These are phyloP conservation scores for Lichtheimia ramosa DNA, from an alignment of 371 early-diverging fungal genomes.

Conservation along the genomic window DNA sequence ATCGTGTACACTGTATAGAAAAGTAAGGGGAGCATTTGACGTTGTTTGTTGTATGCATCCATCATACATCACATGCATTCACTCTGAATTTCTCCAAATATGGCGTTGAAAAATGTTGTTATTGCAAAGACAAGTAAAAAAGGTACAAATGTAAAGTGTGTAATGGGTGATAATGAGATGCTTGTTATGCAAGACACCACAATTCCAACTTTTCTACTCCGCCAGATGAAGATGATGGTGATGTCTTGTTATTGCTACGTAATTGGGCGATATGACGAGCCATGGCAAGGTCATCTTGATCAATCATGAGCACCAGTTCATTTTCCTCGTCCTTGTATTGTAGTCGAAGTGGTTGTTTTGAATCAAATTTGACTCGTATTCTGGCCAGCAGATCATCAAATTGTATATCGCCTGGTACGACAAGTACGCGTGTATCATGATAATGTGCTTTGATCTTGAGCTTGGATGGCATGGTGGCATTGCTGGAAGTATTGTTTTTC, in stretches of 20 bases:
- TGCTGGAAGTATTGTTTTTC: neutral
- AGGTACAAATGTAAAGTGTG: neutral
- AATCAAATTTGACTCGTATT: slow-evolving; percentile 22
- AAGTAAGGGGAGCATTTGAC: too few species aligned
- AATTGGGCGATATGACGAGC: slow-evolving; percentile 64
- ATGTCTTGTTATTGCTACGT: slow-evolving; percentile 31
- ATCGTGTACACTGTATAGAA: too few species aligned
- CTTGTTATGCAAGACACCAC: slow-evolving; percentile 55
- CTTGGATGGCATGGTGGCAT: slow-evolving; percentile 11
- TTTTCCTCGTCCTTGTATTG: slow-evolving; percentile 90
- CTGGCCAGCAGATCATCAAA: slow-evolving; percentile 21
- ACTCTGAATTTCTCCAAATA: too few species aligned
- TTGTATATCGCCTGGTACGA: slow-evolving; percentile 19
- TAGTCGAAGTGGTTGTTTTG: slow-evolving; percentile 49
- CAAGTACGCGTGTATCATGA: slow-evolving; percentile 18
- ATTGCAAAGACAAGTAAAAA: too few species aligned
- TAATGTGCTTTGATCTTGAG: slow-evolving; percentile 24
- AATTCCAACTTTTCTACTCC: slow-evolving; percentile 61
- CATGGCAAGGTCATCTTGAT: slow-evolving; percentile 89
- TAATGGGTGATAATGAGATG: neutral
- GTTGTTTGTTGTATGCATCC: too few species aligned
- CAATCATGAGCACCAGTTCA: slow-evolving; percentile 83
- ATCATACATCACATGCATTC: too few species aligned
- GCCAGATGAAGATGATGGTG: slow-evolving; percentile 1
- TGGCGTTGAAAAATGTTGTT: too few species aligned